These are phyloP conservation scores for Pichia sp. DNA, from an alignment of 1,139 yeast genomes.

Conservation along the genomic window DNA sequence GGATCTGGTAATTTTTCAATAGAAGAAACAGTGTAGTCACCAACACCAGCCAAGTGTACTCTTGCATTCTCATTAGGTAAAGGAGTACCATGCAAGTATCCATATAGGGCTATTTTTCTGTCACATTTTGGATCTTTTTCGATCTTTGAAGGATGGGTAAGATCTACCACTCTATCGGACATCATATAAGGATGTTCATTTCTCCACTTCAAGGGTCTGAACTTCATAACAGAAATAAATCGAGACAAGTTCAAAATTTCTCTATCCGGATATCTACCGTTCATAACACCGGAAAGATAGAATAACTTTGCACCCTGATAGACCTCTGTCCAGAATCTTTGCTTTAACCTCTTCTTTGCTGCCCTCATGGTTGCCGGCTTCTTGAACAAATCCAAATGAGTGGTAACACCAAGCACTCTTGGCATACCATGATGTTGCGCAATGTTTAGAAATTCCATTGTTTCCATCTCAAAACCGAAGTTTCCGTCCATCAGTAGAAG, in stretches of 20 bases:
- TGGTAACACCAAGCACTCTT: constrained; percentile 89
- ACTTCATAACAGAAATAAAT: constrained; percentile 95
- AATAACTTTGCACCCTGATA: constrained; percentile 97
- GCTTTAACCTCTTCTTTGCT: constrained; percentile 86
- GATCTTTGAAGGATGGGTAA: constrained; percentile 84
- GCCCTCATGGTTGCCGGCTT: constrained; percentile 86
- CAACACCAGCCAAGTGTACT: constrained; percentile 94
- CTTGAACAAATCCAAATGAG: constrained; percentile 92
- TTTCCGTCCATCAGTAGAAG: constrained; percentile 90
- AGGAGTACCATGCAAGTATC: constrained; percentile 93
- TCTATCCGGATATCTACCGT: constrained; percentile 96
- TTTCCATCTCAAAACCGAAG: constrained; percentile 98
- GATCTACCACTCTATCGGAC: constrained; percentile 90
- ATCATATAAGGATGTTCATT: constrained; percentile 94
- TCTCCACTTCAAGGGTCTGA: constrained; percentile 97
- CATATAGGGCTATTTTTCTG: constrained; percentile 86
- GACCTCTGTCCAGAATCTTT: constrained; percentile 98
- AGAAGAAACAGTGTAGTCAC: constrained; percentile 71
- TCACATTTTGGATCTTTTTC: constrained; percentile 78
- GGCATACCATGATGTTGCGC: constrained; percentile 99
- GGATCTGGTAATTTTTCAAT: constrained; percentile 96
- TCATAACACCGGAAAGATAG: constrained; percentile 90
- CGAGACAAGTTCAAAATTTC: constrained; percentile 89
- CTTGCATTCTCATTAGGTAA: constrained; percentile 67
- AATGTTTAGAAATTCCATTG: constrained; percentile 95